phyloP scores from a whole-genome alignment of 2,329 filamentous ascomycete genomes.

The Colletotrichum abscissum region DNA sequence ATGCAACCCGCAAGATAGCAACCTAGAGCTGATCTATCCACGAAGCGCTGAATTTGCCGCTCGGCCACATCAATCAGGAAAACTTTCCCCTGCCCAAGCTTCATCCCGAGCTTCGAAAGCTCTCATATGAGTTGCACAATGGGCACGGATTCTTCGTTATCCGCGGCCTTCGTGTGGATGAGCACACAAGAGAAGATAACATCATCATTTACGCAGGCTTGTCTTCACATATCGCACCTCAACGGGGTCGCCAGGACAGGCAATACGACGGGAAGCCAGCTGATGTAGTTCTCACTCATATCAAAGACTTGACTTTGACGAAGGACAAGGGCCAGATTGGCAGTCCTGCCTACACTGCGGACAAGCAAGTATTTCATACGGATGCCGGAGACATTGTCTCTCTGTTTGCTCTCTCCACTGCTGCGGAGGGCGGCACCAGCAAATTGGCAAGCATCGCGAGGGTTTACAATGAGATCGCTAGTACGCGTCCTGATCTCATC shows the following conservation, averaged over 20 bases:
- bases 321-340: constrained; percentile 57
- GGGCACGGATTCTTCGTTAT: constrained; percentile 72
- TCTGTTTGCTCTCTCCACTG: constrained; percentile 65
- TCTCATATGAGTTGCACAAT: constrained; percentile 66
- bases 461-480: constrained; percentile 72
- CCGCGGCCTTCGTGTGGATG: constrained; percentile 65
- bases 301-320: constrained; percentile 67
- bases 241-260: constrained; percentile 64
- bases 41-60: constrained; percentile 40
- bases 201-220: constrained; percentile 70
- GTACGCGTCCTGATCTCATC: constrained; percentile 70
- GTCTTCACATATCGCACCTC: constrained; percentile 66
- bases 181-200: constrained; percentile 66
- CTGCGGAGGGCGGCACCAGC: constrained; percentile 65
- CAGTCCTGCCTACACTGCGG: constrained; percentile 68
- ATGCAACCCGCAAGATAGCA: no score
- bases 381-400: constrained; percentile 70
- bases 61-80: constrained; percentile 56
- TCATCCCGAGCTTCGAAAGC: constrained; percentile 57
- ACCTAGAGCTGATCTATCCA: background rate
- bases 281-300: constrained; percentile 67
- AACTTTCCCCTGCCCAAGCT: constrained; percentile 68
- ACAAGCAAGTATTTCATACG: constrained; percentile 73
- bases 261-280: constrained; percentile 55
- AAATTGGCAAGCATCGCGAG: constrained; percentile 67